Evolutionary conservation across 345 rosid species (phyloP).

Genomic region (Zanthoxylum bungeanum): DNA sequence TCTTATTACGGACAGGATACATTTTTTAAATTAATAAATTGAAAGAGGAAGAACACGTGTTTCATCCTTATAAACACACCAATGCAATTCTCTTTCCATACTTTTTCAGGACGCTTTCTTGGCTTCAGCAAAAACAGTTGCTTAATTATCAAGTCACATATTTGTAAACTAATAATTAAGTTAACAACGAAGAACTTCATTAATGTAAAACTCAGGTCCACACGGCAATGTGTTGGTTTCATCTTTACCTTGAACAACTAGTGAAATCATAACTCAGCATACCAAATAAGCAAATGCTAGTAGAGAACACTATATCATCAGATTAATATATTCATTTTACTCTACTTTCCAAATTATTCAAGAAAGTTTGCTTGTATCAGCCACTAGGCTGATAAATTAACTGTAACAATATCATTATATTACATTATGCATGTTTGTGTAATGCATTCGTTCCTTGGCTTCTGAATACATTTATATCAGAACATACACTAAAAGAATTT

Average conservation of each 20-base stretch:
- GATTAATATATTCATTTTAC: neutral
- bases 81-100: neutral
- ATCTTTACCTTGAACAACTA: neutral
- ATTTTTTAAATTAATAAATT: constrained; percentile 12
- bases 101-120: neutral
- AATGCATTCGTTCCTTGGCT: neutral
- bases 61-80: neutral
- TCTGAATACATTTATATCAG: neutral
- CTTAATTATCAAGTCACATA: constrained; percentile 5
- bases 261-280: neutral
- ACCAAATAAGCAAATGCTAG: constrained; percentile 1
- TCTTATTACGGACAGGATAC: constrained; percentile 10
- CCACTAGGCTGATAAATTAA: neutral
- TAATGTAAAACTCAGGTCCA: neutral
- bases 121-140: neutral
- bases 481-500: neutral
- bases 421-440: neutral
- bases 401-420: neutral
- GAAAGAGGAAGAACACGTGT: neutral
- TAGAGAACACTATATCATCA: neutral
- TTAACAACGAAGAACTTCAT: neutral
- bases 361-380: neutral
- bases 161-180: constrained; percentile 3
- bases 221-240: neutral
- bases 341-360: neutral